These are phyloP conservation scores for Bocquillonia castaneifolia DNA, from an alignment of 441 rosid genomes.

Conservation along the genomic window DNA sequence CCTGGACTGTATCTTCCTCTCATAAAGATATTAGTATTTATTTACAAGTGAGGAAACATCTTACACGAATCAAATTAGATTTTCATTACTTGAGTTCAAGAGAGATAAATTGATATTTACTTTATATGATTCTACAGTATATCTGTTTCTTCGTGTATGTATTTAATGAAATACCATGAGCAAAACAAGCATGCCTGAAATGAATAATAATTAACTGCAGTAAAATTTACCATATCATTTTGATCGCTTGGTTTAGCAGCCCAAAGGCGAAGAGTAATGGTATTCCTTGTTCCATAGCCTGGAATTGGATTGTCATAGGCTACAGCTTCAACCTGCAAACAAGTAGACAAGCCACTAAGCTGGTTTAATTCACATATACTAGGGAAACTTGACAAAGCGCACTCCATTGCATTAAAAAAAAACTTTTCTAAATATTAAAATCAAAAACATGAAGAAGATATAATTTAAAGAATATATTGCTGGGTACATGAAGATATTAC, in stretches of 20 bases:
- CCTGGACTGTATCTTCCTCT: neutral
- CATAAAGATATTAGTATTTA: neutral
- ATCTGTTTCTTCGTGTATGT: neutral
- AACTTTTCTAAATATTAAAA: neutral
- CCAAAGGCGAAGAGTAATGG: slow-evolving; percentile 58
- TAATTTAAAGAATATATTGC: neutral
- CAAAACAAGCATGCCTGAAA: neutral
- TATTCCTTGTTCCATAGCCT: slow-evolving; percentile 52
- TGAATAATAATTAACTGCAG: slow-evolving; percentile 14
- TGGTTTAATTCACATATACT: neutral
- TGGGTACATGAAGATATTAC: neutral
- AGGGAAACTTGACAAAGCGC: neutral
- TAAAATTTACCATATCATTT: slow-evolving; percentile 39
- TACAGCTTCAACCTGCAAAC: slow-evolving; percentile 51
- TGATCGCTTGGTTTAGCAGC: slow-evolving; percentile 55
- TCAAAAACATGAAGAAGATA: neutral
- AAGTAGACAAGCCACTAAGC: slow-evolving; percentile 17
- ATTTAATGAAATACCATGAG: neutral
- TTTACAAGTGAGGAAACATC: neutral
- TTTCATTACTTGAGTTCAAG: neutral
- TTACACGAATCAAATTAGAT: neutral
- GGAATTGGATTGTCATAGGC: slow-evolving; percentile 59
- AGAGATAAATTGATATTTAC: neutral
- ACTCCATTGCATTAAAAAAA: neutral
- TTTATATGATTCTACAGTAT: neutral